Conservation (phyloP, 306 rosid species). For the Pyrus communis region DNA sequence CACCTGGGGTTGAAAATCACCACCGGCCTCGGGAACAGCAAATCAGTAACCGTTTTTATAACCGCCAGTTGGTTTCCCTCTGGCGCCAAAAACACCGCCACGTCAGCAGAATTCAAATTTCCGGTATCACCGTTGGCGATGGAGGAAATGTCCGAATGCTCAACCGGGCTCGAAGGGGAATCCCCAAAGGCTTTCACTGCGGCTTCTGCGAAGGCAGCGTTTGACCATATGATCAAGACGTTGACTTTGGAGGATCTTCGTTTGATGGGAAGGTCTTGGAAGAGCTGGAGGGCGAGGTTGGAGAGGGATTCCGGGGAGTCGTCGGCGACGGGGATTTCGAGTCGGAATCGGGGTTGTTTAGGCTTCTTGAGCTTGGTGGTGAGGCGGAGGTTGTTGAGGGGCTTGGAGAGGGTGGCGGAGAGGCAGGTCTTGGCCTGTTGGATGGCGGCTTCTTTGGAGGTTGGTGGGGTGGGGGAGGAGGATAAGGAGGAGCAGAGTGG, state of each 20-base stretch:
- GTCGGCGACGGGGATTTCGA: constrained; percentile 71
- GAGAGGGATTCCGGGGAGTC: constrained; percentile 54
- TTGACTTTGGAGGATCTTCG: constrained; percentile 54
- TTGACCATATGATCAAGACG: constrained; percentile 53
- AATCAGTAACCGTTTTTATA: constrained; percentile 40
- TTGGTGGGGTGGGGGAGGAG: constrained; percentile 61
- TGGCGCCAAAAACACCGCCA: constrained; percentile 56
- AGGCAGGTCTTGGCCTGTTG: constrained; percentile 74
- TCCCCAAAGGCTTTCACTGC: constrained; percentile 41
- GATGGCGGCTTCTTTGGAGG: constrained; percentile 70
- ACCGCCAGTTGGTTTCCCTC: constrained; percentile 44
- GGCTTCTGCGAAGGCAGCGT: constrained; percentile 30
- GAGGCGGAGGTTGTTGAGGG: constrained; percentile 70
- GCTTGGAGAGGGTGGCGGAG: constrained; percentile 60
- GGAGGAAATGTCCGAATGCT: constrained; percentile 46
- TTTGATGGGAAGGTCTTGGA: constrained; percentile 50
- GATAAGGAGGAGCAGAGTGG: constrained; percentile 19
- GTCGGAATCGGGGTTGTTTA: constrained; percentile 62
- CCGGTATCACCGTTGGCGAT: constrained; percentile 24
- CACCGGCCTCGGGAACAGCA: constrained; percentile 64
- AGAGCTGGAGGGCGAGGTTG: constrained; percentile 54
- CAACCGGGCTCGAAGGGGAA: constrained; percentile 34
- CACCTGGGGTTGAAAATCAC: constrained; percentile 78
- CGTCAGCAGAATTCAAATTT: constrained; percentile 45
- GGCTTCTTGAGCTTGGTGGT: constrained; percentile 55